phyloP scores from a whole-genome alignment of 768 basidiomycete species.

The Lactarius sp. region DNA sequence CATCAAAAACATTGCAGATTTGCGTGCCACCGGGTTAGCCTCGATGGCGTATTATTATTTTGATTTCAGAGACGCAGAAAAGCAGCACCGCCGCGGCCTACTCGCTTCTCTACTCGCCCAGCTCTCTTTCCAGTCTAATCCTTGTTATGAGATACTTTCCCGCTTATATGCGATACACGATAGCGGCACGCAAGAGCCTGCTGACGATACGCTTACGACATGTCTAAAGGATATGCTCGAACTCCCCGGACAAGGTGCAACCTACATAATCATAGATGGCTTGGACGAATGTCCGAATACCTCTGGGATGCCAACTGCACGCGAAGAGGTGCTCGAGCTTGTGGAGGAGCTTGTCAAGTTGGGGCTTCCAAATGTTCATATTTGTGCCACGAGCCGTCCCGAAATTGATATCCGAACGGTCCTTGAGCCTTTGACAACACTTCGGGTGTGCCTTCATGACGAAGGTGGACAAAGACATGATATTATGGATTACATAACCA shows the following conservation, averaged over 20 bases:
- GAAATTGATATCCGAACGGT: slow-evolving; percentile 1
- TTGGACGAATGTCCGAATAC: slow-evolving; percentile 12
- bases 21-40: neutral
- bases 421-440: neutral
- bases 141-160: neutral
- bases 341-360: neutral
- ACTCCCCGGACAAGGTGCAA: neutral
- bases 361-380: neutral
- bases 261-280: slow-evolving; percentile 4
- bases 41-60: slow-evolving; percentile 7
- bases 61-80: neutral
- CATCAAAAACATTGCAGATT: neutral
- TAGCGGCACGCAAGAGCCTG: neutral
- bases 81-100: slow-evolving; percentile 1
- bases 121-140: neutral
- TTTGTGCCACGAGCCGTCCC: slow-evolving; percentile 2
- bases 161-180: neutral
- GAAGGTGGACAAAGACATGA: neutral
- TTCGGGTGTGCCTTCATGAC: neutral
- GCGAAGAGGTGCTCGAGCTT: neutral
- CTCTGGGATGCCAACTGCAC: neutral
- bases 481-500: neutral
- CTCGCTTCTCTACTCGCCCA: neutral
- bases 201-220: neutral
- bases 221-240: neutral